A percentile compares a stretch with the other conserved stretches of the same genome.
Evolutionary conservation across 2,329 filamentous ascomycete species (phyloP).

Genomic region (Cladosporium sphaerospermum): DNA sequence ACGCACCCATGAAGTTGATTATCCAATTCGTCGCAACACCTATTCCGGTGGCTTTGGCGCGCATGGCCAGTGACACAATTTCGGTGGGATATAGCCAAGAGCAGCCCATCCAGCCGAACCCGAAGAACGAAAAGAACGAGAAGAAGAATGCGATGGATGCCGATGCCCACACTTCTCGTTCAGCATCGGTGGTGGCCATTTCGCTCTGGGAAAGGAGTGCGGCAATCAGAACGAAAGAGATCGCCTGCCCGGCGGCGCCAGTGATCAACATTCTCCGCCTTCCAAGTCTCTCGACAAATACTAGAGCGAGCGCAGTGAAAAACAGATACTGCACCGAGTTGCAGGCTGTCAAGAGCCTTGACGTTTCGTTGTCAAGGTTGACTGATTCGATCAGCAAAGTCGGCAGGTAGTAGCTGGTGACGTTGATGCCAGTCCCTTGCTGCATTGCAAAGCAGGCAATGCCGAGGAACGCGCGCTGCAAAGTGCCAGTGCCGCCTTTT

Average conservation of each 20-base stretch:
- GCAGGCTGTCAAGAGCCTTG: slow-evolving; percentile 47
- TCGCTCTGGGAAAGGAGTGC: slow-evolving; percentile 37
- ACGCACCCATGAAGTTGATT: slow-evolving; percentile 33
- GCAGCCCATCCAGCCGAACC: slow-evolving; percentile 50
- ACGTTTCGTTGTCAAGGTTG: slow-evolving; percentile 43
- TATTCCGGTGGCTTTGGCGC: slow-evolving; percentile 13
- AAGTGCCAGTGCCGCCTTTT: not conserved
- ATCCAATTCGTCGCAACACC: slow-evolving; percentile 50
- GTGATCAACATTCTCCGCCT: slow-evolving; percentile 63
- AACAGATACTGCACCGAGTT: slow-evolving; percentile 45
- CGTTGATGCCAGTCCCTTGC: slow-evolving; percentile 42
- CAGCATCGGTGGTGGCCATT: slow-evolving; percentile 10
- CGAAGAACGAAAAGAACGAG: slow-evolving; percentile 55
- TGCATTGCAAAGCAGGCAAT: not conserved
- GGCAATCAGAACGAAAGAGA: not conserved
- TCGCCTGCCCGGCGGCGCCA: slow-evolving; percentile 47
- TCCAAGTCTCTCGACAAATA: slow-evolving; percentile 39
- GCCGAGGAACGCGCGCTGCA: not conserved
- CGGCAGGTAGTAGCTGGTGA: slow-evolving; percentile 91
- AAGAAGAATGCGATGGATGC: slow-evolving; percentile 43
- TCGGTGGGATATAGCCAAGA: slow-evolving; percentile 55
- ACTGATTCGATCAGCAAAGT: slow-evolving; percentile 43
- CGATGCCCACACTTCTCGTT: not conserved
- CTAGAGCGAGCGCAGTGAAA: slow-evolving; percentile 39
- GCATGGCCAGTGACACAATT: slow-evolving; percentile 43